Evolutionary conservation across 352 stramenopile species (phyloP), one percentile per base, ranked within the genome.

Genomic region (Albugo candida): DNA sequence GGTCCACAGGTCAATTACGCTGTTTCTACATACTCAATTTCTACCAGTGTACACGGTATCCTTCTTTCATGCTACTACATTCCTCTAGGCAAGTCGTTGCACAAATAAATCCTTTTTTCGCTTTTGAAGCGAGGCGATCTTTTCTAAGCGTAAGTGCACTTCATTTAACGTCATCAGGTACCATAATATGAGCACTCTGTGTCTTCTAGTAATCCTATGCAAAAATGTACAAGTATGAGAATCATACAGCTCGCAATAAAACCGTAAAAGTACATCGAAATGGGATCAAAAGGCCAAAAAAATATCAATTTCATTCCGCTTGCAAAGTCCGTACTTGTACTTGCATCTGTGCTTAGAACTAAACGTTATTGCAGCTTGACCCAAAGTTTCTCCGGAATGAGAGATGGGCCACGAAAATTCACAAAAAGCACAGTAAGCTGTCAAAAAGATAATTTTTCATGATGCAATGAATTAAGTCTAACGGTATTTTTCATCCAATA

Each of bases 331-430:
- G 76, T 85, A 12, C 41, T 39, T 16, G 1, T 37, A 36, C 3
- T 11, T 52, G 13, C 42, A 24, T 39, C 36, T 1, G 38, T 52
- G 5, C 18, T 2, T 44, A 2, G 14, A 12, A 11, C 40, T 52
- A 1, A 24, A 38, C 14, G 19, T 11, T 48, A 35, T 11, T 13
- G 13, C 52, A 91, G 67, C 88, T 97, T 59, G 92, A 97, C 76
- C 92, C 92, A 48, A 97, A 97, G 70, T 97, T 97, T 70, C 67
- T 97, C 57, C 75, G 89, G 54, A 97, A 97, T 75, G 89, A 97
- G 63, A 92, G 94, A 68, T 97, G 92, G 78, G 89, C 87, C 60
- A 97, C 97, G 81, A 97, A 97, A 75, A 96, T 88, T 69, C 95
- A 97, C 76, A 89, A 88, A 64, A 88, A 85, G 68, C 64, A 87